Percentiles rank a stretch among this genome's conserved stretches.
These are phyloP conservation scores for Phytopythium litorale DNA, from an alignment of 352 stramenopile species.

Conservation along the genomic window DNA sequence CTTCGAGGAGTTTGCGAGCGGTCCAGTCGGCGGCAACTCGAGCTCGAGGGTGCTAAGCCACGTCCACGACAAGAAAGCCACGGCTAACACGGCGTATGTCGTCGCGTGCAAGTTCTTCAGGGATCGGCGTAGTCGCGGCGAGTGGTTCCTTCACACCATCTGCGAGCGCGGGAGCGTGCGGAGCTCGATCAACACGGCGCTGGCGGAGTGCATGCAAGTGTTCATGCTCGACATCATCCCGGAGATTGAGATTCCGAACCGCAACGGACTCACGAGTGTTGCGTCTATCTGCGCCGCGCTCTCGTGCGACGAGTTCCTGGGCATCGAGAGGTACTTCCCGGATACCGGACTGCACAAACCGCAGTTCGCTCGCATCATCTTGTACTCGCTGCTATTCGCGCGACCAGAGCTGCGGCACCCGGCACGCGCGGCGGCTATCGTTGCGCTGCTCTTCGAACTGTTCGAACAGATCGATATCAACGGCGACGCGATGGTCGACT, in stretches of 20 bases:
- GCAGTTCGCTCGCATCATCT: conserved; percentile 48
- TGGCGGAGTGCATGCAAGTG: conserved; percentile 49
- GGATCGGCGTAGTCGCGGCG: conserved; percentile 19
- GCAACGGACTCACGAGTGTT: conserved; percentile 55
- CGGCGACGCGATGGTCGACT: conserved; percentile 66
- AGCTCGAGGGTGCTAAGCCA: conserved; percentile 16
- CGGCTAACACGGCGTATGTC: conserved; percentile 6
- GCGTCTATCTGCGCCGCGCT: conserved; percentile 56
- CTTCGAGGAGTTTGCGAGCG: background rate
- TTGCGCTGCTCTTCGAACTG: conserved; percentile 60
- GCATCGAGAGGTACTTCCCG: conserved; percentile 48
- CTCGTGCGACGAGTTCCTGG: conserved; percentile 51
- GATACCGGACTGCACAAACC: conserved; percentile 33
- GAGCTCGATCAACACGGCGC: conserved; percentile 38
- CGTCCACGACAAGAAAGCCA: conserved; percentile 24
- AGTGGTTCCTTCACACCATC: conserved; percentile 20
- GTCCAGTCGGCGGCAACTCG: background rate
- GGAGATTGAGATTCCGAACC: conserved; percentile 66
- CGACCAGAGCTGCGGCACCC: conserved; percentile 37
- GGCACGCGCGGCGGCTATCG: conserved; percentile 27
- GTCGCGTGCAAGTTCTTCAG: conserved; percentile 58
- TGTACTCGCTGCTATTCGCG: conserved; percentile 38
- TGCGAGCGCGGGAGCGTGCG: conserved; percentile 16
- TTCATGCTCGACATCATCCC: conserved; percentile 65
- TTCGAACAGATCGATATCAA: conserved; percentile 87